Base-by-base conservation (phyloP, 2,329 filamentous ascomycete genomes). In the Chlorencoelia australis region DNA sequence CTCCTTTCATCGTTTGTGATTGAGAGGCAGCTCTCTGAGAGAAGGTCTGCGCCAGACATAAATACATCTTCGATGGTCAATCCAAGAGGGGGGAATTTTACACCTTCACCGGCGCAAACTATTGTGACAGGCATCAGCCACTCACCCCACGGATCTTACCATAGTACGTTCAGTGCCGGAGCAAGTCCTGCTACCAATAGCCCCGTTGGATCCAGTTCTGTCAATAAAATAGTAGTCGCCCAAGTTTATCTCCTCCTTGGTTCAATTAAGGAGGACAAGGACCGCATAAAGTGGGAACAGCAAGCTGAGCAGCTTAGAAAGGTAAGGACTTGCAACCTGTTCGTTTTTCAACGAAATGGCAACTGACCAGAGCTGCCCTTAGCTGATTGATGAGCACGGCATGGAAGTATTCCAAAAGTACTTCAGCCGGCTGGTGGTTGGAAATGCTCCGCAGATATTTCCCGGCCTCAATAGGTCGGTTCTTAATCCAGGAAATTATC, bases 351-450 rank as follows among this genome's bases (percentile, higher is more conserved):
- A 29, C 19, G 4, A 5, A 4, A 22, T 10, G 11, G 7, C 10
- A 40, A 24, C 24, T 37, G 31, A 34, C 19, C 30, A 13, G 11
- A 25, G 13, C 35, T 21, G 13, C 26, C 14, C 14, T 17, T 37
- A 94, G 84, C 79, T 96, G 60, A 82, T 96, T 66, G 81, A 94
- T 75, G 88, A 89, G 55, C 81, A 94, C 87, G 88, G 88, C 58
- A 98, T 98, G 89, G 93, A 98, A 71, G 87, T 95, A 58, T 95
- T 88, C 61, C 79, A 85, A 43, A 93, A 88, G 68, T 95, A 91
- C 63, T 94, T 98, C 64, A 80, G 86, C 62, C 85, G 89, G 63
- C 71, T 96, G 59, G 76, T 98, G 57, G 82, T 82, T 62, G 80
- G 81, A 64, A 95, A 95, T 76, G 86, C 88, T 53, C 68, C 80